Evolutionary conservation across 2,329 filamentous ascomycete genomes (phyloP), one percentile per base, ranked within the genome.

Genomic region (Exophiala sp.): DNA sequence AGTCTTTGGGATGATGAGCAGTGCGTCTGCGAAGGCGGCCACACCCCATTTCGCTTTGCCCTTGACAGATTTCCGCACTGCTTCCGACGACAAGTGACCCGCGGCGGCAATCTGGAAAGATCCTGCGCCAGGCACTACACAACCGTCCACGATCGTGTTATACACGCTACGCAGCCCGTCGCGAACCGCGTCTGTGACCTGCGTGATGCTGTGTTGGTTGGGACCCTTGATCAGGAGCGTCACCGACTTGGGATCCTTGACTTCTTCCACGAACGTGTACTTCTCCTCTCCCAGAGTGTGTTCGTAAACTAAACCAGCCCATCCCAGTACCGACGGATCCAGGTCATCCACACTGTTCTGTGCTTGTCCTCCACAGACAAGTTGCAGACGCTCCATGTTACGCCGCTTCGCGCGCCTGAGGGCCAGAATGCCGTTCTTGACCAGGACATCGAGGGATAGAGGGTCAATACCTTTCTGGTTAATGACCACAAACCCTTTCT

Each of bases 391-490:
- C 77, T 98, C 93, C 93, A 98, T 98, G 75, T 98, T 98, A 67
- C 93, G 86, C 70, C 93, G 81, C 84, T 98, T 98, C 34, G 93
- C 93, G 68, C 93, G 81, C 64, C 93, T 83, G 56, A 98, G 80
- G 46, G 93, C 93, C 59, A 97, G 81, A 63, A 98, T 98, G 60
- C 90, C 90, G 68, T 98, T 97, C 82, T 98, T 98, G 58, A 93
- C 90, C 51, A 98, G 76, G 10, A 98, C 89, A 63, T 98, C 93
- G 60, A 98, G 78, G 46, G 90, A 96, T 55, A 98, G 77, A 18
- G 93, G 93, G 67, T 98, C 93, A 62, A 98, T 98, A 56, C 93
- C 93, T 79, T 98, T 98, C 72, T 98, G 93, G 76, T 98, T 98
- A 71, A 98, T 88, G 64, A 98, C 84, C 59, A 97, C 93, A 67